Conservation (phyloP, 2,329 filamentous ascomycete species). For the Alternaria consortialis region DNA sequence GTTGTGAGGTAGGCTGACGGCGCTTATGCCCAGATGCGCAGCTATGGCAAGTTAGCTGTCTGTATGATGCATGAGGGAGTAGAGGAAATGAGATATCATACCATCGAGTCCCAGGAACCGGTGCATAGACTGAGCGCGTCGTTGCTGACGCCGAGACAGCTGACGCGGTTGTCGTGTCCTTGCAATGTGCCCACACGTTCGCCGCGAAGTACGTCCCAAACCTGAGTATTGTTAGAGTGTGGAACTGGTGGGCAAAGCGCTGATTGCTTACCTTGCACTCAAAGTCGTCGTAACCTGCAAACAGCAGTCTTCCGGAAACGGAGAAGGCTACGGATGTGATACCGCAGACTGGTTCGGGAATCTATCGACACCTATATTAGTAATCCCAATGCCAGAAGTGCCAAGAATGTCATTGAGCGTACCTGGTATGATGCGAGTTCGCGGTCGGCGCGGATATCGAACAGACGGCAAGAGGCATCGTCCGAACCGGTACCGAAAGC, state of each 20-base stretch:
- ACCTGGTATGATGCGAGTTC: constrained; percentile 71
- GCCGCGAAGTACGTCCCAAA: constrained; percentile 96
- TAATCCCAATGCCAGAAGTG: constrained; percentile 18
- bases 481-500: constrained; percentile 98
- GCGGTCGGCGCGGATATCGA: constrained; percentile 95
- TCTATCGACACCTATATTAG: constrained; percentile 65
- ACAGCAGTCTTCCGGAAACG: constrained; percentile 91
- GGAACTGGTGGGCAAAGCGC: constrained; percentile 48
- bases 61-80: constrained; percentile 7
- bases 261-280: constrained; percentile 89
- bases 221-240: constrained; percentile 63
- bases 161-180: constrained; percentile 98
- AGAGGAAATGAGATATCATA: constrained; percentile 63
- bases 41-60: constrained; percentile 49
- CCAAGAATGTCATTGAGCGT: not conserved
- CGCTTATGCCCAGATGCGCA: constrained; percentile 62
- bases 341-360: constrained; percentile 94
- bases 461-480: constrained; percentile 94
- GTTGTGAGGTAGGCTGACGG: constrained; percentile 24
- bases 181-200: constrained; percentile 97
- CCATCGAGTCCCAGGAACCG: constrained; percentile 98
- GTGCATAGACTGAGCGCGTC: constrained; percentile 99
- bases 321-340: constrained; percentile 99
- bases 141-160: constrained; percentile 98
- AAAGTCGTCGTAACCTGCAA: constrained; percentile 98